Base-by-base conservation (phyloP, 345 rosid species). In the Euclidium syriacum region DNA sequence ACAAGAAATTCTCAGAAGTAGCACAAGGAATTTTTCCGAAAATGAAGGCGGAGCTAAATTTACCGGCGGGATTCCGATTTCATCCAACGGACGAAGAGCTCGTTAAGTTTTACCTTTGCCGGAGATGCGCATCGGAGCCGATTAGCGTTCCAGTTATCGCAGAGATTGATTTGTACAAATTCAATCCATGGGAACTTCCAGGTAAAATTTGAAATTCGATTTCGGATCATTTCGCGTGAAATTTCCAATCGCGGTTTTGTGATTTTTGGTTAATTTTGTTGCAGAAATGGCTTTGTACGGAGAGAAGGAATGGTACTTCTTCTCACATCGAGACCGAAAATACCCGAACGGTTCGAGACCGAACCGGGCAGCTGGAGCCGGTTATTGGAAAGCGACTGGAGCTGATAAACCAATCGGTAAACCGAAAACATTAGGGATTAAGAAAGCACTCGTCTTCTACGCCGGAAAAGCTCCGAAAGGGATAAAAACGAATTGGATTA, bases 331-430 rank as follows among this genome's bases (percentile, higher is more conserved):
- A 68, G 98, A 87, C 62, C 62, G 98, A 50, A 91, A 91, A 67
- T 91, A 87, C 36, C 98, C 96, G 1, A 91, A 87, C 76, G 98
- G 98, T 11, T 69, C 84, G 0, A 38, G 98, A 75, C 98, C 98
- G 14, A 87, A 87, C 71, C 75, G 98, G 72, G 88, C 98, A 11
- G 97, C 97, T 0, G 95, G 95, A 46, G 74, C 62, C 22, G 95
- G 97, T 20, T 87, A 83, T 52, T 90, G 97, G 96, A 91, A 85
- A 66, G 98, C 98, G 11, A 91, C 98, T 3, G 98, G 98, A 4
- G 91, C 91, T 5, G 98, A 91, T 57, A 91, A 91, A 73, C 95
- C 96, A 34, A 80, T 91, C 0, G 96, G 98, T 0, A 80, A 77
- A 39, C 98, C 98, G 15, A 83, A 77, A 57, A 12, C 94, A 1